These are phyloP conservation scores for Penicillium brasilianum DNA, from an alignment of 2,329 filamentous ascomycete species.

Conservation along the genomic window DNA sequence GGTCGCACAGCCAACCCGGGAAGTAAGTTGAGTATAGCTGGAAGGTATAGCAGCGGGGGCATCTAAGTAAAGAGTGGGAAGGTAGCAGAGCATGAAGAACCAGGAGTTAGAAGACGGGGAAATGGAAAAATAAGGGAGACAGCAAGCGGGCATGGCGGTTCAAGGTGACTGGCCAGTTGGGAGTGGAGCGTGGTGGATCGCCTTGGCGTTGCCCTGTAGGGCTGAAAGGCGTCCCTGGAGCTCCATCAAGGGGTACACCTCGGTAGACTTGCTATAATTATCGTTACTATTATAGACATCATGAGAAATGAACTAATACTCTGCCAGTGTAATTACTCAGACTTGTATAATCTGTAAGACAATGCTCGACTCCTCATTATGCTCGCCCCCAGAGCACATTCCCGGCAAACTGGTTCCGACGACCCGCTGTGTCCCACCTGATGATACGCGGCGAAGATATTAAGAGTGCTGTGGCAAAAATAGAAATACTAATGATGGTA, in stretches of 20 bases:
- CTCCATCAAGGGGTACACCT: background rate
- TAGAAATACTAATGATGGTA: background rate
- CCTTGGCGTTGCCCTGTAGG: slow-evolving; percentile 33
- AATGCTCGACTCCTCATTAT: too few relatives aligned
- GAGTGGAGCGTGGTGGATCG: background rate
- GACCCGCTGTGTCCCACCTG: background rate
- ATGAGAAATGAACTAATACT: too few relatives aligned
- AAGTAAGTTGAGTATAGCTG: background rate
- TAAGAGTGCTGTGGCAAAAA: background rate
- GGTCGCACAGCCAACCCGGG: background rate
- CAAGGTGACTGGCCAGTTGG: background rate
- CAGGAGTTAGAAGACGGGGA: background rate
- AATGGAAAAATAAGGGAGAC: slow-evolving; percentile 7
- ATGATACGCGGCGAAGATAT: background rate
- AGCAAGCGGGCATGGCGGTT: background rate
- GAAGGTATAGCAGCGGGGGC: background rate
- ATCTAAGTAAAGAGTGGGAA: background rate
- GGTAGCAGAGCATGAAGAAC: background rate
- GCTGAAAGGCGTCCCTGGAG: slow-evolving; percentile 16
- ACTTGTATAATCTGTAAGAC: too few relatives aligned
- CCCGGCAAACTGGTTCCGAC: background rate
- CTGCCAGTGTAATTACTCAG: too few relatives aligned
- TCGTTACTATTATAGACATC: too few relatives aligned
- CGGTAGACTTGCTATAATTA: background rate
- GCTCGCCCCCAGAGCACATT: background rate